Conservation (phyloP, 2,329 filamentous ascomycete species). For the Cryphonectria japonica region DNA sequence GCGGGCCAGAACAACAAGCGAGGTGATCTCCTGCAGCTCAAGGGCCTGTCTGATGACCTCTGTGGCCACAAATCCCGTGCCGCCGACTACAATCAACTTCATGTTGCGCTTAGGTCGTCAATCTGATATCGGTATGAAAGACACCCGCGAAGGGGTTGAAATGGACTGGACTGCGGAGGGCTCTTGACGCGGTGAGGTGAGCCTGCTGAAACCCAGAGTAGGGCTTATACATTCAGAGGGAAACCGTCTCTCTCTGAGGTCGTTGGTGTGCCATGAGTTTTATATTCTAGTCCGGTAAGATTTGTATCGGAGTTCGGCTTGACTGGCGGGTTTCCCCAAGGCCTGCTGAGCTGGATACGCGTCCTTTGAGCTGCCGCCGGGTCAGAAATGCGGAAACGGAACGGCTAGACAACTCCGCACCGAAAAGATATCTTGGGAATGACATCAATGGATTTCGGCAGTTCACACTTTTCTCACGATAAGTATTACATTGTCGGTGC, state of each 20-base stretch:
- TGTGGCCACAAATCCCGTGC: slow-evolving; percentile 46
- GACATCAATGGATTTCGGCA: fast-evolving
- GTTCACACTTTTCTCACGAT: neutral
- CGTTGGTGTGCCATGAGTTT: neutral
- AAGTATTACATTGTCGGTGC: neutral
- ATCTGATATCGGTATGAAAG: neutral
- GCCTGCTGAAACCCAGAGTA: neutral
- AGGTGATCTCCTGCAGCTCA: slow-evolving; percentile 40
- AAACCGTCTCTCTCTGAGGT: neutral
- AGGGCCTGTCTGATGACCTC: slow-evolving; percentile 50
- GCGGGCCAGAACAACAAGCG: slow-evolving; percentile 47
- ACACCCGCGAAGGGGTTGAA: neutral
- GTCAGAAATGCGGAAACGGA: neutral
- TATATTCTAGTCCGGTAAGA: neutral
- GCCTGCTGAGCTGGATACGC: neutral
- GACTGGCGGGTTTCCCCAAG: neutral
- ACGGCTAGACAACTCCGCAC: neutral
- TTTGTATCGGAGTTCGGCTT: neutral
- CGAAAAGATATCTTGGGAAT: neutral
- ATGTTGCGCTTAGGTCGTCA: slow-evolving; percentile 34
- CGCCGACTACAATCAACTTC: slow-evolving; percentile 49
- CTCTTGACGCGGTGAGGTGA: neutral
- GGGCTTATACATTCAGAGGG: neutral
- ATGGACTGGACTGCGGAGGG: neutral
- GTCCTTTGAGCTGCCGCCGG: neutral